Conservation (phyloP, 176 grass and related monocot genomes). For the Dactylis glomerata region DNA sequence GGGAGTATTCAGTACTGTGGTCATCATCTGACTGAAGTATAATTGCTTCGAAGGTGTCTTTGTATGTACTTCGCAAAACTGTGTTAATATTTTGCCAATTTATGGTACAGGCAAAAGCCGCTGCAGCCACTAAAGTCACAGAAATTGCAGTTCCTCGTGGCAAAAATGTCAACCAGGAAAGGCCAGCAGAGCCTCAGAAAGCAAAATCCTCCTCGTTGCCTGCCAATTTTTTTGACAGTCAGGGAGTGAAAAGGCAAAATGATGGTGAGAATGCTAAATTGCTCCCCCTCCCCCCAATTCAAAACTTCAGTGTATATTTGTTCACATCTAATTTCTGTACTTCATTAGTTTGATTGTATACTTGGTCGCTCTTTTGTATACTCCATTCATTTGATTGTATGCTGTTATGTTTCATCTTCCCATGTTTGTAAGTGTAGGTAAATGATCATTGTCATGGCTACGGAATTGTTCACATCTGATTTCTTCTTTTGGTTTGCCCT, state of each 20-base stretch:
- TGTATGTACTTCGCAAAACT: background rate
- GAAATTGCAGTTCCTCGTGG: conserved; percentile 39
- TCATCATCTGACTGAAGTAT: background rate
- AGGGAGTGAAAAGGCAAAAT: conserved; percentile 58
- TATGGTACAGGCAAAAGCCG: conserved; percentile 62
- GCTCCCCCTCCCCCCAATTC: background rate
- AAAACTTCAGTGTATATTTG: background rate
- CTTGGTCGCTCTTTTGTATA: background rate
- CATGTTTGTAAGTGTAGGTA: conserved; percentile 3
- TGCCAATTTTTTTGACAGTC: conserved; percentile 80
- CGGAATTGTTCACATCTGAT: conserved; percentile 10
- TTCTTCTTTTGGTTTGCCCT: background rate
- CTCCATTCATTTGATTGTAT: conserved; percentile 23
- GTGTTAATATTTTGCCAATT: conserved; percentile 21
- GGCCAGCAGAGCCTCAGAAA: conserved; percentile 50
- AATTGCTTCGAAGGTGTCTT: background rate
- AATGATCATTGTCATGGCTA: background rate
- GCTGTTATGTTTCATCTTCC: background rate
- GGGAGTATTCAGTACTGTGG: background rate
- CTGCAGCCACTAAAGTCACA: conserved; percentile 43
- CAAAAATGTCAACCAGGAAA: conserved; percentile 47
- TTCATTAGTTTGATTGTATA: background rate
- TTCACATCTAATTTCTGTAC: background rate
- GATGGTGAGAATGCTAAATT: conserved; percentile 44
- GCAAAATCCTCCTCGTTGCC: conserved; percentile 63